Evolutionary conservation across 257 asterid species (phyloP).

Genomic region (Penstemon newberryi): DNA sequence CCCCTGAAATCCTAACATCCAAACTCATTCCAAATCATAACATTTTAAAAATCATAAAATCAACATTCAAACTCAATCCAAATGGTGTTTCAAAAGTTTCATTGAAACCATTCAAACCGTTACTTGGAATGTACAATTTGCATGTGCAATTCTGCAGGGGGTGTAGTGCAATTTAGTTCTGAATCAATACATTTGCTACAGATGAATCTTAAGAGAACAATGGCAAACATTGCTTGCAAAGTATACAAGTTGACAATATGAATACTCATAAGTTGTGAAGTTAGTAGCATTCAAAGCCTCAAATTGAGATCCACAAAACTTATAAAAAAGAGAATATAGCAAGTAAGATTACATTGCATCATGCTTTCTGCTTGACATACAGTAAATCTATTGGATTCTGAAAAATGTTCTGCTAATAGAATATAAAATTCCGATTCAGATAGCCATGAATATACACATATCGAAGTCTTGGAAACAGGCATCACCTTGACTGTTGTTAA

Average conservation of each 20-base stretch:
- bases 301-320: background rate
- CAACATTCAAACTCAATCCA: too few species aligned
- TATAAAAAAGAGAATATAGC: background rate
- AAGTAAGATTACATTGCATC: background rate
- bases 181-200: too few species aligned
- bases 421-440: background rate
- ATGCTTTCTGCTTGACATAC: background rate
- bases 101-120: too few species aligned
- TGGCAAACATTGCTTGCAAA: background rate
- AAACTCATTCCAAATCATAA: too few species aligned
- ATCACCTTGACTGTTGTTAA: constrained; percentile 32
- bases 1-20: too few species aligned
- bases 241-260: background rate
- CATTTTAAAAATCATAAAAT: too few species aligned
- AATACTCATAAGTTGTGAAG: background rate
- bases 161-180: too few species aligned
- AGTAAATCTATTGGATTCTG: background rate
- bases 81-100: too few species aligned
- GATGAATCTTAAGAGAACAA: background rate
- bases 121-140: too few species aligned
- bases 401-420: background rate
- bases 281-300: background rate
- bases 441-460: background rate
- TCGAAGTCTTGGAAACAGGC: constrained; percentile 10
- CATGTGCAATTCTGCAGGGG: too few species aligned